phyloP scores from a whole-genome alignment of 2,329 filamentous ascomycete genomes.

The Colletotrichum euphorbiae region DNA sequence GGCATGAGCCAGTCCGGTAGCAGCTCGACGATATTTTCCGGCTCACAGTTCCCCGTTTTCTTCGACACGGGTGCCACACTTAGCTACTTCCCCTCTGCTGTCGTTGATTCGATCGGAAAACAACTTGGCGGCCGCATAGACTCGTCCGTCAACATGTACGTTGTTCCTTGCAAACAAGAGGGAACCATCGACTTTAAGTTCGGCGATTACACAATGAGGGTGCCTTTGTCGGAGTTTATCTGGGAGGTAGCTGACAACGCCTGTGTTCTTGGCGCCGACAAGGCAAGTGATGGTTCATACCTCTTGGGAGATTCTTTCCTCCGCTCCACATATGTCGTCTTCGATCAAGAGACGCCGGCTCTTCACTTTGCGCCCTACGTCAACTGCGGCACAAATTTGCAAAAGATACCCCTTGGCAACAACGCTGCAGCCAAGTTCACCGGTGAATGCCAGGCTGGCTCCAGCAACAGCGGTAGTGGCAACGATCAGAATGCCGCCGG shows the following conservation, averaged over 20 bases:
- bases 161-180: slow-evolving; percentile 59
- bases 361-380: slow-evolving; percentile 44
- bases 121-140: slow-evolving; percentile 60
- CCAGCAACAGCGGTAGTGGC: slow-evolving; percentile 12
- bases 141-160: slow-evolving; percentile 55
- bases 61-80: slow-evolving; percentile 77
- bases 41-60: slow-evolving; percentile 59
- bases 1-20: slow-evolving; percentile 49
- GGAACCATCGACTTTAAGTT: slow-evolving; percentile 62
- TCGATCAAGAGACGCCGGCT: slow-evolving; percentile 44
- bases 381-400: slow-evolving; percentile 44
- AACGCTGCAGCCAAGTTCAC: slow-evolving; percentile 42
- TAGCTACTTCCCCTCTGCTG: slow-evolving; percentile 70
- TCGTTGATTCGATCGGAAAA: slow-evolving; percentile 60
- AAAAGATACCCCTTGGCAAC: slow-evolving; percentile 42
- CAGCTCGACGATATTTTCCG: slow-evolving; percentile 39
- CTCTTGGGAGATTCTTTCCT: slow-evolving; percentile 60
- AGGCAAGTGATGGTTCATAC: slow-evolving; percentile 47
- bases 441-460: slow-evolving; percentile 41
- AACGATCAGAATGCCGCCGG: slow-evolving; percentile 31
- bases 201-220: slow-evolving; percentile 56
- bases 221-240: slow-evolving; percentile 60
- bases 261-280: slow-evolving; percentile 60
- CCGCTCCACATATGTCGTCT: slow-evolving; percentile 57
- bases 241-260: slow-evolving; percentile 51